phyloP scores from a whole-genome alignment of 2,329 filamentous ascomycete species.

The Daldinia eschscholtzii region DNA sequence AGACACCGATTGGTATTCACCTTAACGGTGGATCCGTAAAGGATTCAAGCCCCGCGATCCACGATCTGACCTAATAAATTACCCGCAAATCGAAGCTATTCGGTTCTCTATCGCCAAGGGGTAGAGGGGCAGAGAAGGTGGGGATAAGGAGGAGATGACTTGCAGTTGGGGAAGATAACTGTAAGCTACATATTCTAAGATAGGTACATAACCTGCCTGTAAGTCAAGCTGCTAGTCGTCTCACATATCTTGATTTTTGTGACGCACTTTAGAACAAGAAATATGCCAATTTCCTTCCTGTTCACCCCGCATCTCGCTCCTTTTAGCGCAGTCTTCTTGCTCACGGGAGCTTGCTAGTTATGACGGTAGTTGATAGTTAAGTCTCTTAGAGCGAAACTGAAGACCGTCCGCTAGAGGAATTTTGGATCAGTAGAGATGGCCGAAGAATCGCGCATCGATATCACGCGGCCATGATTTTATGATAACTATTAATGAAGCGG shows the following conservation, averaged over 20 bases:
- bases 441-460: conserved; percentile 3
- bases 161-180: conserved; percentile 24
- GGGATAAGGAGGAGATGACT: conserved; percentile 23
- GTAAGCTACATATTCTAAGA: not conserved
- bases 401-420: not conserved
- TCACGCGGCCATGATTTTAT: conserved; percentile 13
- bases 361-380: conserved; percentile 1
- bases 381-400: conserved; percentile 10
- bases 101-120: conserved; percentile 16
- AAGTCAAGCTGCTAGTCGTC: conserved; percentile 5
- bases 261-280: conserved; percentile 11
- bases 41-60: conserved; percentile 23
- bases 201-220: not conserved
- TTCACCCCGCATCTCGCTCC: conserved; percentile 10
- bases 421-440: conserved; percentile 4
- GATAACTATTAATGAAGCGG: not conserved
- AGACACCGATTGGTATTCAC: conserved; percentile 25
- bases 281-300: conserved; percentile 9
- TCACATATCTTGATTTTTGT: conserved; percentile 16
- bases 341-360: conserved; percentile 16
- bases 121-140: not conserved
- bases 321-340: conserved; percentile 16
- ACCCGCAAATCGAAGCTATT: conserved; percentile 32
- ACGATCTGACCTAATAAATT: conserved; percentile 17
- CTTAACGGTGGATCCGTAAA: conserved; percentile 19